Conservation (phyloP, 73 alveolate species). For the Durusdinium trenchii region DNA sequence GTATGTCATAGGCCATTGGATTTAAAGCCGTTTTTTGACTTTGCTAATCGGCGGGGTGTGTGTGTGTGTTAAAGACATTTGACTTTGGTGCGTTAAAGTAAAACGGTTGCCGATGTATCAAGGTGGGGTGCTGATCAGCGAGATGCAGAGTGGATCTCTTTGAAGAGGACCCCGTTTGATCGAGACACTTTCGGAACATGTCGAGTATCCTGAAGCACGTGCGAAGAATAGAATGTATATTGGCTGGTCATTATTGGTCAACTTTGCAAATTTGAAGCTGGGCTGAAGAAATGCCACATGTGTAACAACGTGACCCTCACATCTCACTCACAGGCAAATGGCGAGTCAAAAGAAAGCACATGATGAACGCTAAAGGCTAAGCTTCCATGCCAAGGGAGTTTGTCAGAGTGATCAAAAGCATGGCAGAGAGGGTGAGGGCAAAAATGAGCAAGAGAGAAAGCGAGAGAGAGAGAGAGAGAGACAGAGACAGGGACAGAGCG, state of each 20-base stretch:
- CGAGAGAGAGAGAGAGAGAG: too few species aligned
- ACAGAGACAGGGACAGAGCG: too few species aligned
- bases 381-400: not conserved
- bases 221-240: not conserved
- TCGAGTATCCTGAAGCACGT: not conserved
- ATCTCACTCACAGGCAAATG: constrained; percentile 57
- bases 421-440: too few species aligned
- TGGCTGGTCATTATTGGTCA: not conserved
- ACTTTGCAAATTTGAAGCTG: too few species aligned
- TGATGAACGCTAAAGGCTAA: constrained; percentile 25
- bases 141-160: constrained; percentile 72
- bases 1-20: not conserved
- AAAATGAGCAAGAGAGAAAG: too few species aligned
- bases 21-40: not conserved
- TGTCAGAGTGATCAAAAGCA: too few species aligned
- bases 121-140: constrained; percentile 90
- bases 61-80: not conserved
- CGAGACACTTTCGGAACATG: too few species aligned
- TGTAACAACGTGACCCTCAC: too few species aligned
- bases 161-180: constrained; percentile 38
- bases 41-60: not conserved
- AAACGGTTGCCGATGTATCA: not conserved
- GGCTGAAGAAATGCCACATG: too few species aligned
- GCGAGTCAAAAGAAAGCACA: constrained; percentile 83
- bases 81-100: not conserved